Conservation (phyloP, 2,329 filamentous ascomycete genomes). For the Talaromyces sp. region DNA sequence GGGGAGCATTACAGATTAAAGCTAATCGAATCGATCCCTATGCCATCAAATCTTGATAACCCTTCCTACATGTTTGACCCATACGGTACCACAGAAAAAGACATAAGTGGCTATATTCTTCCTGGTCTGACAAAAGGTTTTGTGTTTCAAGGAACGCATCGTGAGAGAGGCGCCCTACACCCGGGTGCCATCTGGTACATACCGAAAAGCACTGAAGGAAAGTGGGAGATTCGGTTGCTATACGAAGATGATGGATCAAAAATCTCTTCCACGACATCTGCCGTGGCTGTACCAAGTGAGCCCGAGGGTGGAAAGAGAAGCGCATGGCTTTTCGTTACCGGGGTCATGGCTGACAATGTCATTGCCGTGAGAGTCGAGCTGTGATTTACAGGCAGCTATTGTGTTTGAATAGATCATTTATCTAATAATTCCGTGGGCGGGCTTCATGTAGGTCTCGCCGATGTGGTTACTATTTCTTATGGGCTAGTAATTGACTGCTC, state of each 20-base stretch:
- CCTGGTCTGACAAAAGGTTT: not conserved
- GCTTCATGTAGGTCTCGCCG: not conserved
- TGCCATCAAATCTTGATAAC: not conserved
- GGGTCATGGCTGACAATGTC: not conserved
- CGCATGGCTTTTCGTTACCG: not conserved
- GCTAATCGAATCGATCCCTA: not conserved
- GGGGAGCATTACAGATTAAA: not conserved
- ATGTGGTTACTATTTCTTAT: too few species aligned
- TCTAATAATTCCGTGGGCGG: not conserved
- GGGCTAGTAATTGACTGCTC: not conserved
- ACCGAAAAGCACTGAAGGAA: not conserved
- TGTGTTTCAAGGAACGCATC: not conserved
- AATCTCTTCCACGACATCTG: not conserved
- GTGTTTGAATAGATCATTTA: not conserved
- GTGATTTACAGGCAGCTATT: not conserved
- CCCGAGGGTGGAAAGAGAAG: not conserved
- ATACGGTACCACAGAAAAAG: not conserved
- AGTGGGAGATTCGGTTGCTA: not conserved
- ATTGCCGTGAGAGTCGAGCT: not conserved
- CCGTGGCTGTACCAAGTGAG: not conserved
- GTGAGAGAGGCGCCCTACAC: not conserved
- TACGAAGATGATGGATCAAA: not conserved
- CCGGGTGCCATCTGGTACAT: not conserved
- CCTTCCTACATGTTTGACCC: not conserved
- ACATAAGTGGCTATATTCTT: not conserved